Percentiles rank a stretch among this genome's conserved stretches.
Conservation (phyloP, 345 rosid genomes). For the Capsella bursapastoris region DNA sequence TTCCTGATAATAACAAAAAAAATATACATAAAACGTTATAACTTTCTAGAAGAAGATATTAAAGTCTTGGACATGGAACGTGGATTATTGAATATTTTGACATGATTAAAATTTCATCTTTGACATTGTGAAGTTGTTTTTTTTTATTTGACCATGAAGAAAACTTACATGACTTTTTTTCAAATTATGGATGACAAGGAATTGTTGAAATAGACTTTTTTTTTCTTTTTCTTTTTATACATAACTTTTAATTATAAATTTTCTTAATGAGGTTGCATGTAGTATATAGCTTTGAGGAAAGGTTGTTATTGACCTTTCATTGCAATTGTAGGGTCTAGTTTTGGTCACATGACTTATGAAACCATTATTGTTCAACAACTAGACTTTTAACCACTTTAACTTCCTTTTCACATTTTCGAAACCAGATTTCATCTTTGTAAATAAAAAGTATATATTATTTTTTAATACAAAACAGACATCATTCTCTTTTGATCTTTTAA, state of each 20-base stretch:
- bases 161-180: constrained; percentile 36
- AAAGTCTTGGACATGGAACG: constrained; percentile 18
- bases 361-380: constrained; percentile 48
- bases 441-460: background rate
- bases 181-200: constrained; percentile 36
- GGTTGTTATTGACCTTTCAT: constrained; percentile 50
- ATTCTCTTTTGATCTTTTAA: background rate
- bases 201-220: constrained; percentile 17
- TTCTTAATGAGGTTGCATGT: constrained; percentile 20
- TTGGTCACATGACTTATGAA: constrained; percentile 44
- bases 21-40: background rate
- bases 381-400: constrained; percentile 47
- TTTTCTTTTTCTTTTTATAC: background rate
- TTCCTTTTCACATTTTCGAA: constrained; percentile 44
- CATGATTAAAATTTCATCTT: background rate
- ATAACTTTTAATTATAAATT: background rate
- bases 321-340: constrained; percentile 41
- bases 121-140: constrained; percentile 3
- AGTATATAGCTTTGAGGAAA: constrained; percentile 23
- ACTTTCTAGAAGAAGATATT: constrained; percentile 3
- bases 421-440: background rate
- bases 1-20: constrained; percentile 51
- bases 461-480: background rate
- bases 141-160: constrained; percentile 39
- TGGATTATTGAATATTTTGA: background rate